phyloP scores from a whole-genome alignment of 73 alveolate species.

The Paramecium octaurelia region DNA sequence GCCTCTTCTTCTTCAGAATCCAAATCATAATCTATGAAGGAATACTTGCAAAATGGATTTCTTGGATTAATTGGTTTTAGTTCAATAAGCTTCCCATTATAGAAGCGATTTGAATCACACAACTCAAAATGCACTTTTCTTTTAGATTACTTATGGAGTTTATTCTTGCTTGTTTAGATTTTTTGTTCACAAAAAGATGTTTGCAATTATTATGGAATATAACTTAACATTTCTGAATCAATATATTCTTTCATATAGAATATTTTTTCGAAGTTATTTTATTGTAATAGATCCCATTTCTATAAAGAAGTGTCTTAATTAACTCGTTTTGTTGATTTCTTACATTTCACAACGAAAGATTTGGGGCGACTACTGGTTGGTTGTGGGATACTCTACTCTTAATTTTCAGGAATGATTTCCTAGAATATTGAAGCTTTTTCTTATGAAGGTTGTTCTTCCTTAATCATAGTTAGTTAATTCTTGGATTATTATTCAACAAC shows the following conservation, averaged over 20 bases:
- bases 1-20: not conserved
- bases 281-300: not conserved
- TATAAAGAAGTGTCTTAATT: not conserved
- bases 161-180: not conserved
- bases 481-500: not conserved
- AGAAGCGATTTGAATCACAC: not conserved
- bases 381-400: not conserved
- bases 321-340: not conserved
- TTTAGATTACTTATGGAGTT: not conserved
- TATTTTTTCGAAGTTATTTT: not conserved
- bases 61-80: not conserved
- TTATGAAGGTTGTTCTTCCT: not conserved
- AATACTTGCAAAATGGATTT: not conserved
- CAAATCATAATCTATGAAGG: not conserved
- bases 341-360: not conserved
- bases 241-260: not conserved
- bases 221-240: not conserved
- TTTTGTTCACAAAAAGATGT: not conserved
- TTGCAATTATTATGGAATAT: not conserved
- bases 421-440: not conserved
- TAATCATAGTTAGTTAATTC: not conserved
- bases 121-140: not conserved
- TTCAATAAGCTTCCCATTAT: not conserved
- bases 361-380: not conserved
- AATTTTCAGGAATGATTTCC: not conserved